A percentile compares a stretch with the other conserved stretches of the same genome.
phyloP scores from a whole-genome alignment of 2,329 filamentous ascomycete species.

The Xylaria sp. region DNA sequence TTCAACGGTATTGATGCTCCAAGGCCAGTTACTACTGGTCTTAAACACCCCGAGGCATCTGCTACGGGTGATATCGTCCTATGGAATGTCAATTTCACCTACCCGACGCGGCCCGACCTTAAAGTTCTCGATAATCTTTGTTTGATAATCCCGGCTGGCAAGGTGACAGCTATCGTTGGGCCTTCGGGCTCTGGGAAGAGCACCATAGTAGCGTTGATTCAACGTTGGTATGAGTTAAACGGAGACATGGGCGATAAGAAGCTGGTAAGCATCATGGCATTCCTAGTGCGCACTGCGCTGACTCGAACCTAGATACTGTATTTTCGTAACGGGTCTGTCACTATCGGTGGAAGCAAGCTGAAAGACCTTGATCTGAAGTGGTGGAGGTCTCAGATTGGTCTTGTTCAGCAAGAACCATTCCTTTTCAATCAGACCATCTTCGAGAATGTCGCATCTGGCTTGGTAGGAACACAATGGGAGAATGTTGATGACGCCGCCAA shows the following conservation, averaged over 20 bases:
- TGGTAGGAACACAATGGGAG: constrained; percentile 60
- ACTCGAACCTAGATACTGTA: constrained; percentile 31
- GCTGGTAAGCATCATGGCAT: constrained; percentile 29
- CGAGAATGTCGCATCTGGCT: constrained; percentile 65
- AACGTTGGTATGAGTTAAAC: constrained; percentile 72
- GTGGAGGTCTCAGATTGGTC: constrained; percentile 66
- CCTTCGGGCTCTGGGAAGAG: constrained; percentile 76
- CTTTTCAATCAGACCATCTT: constrained; percentile 70
- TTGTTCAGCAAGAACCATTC: constrained; percentile 72
- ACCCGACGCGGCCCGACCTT: constrained; percentile 68
- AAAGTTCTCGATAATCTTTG: constrained; percentile 66
- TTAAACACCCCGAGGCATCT: constrained; percentile 54
- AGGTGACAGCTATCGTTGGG: constrained; percentile 75
- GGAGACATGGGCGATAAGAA: constrained; percentile 47
- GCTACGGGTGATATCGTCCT: constrained; percentile 63
- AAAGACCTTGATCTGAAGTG: constrained; percentile 66
- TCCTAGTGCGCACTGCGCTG: neutral
- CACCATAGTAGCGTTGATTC: constrained; percentile 72
- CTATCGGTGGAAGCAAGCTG: constrained; percentile 59
- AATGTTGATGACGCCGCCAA: constrained; percentile 54
- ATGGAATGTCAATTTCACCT: constrained; percentile 70
- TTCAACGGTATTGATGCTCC: constrained; percentile 60
- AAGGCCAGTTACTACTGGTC: constrained; percentile 46
- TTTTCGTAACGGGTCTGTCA: constrained; percentile 55
- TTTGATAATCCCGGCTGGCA: constrained; percentile 65